These are phyloP conservation scores for Globisporangium megalacanthum DNA, from an alignment of 352 stramenopile genomes.

Conservation along the genomic window DNA sequence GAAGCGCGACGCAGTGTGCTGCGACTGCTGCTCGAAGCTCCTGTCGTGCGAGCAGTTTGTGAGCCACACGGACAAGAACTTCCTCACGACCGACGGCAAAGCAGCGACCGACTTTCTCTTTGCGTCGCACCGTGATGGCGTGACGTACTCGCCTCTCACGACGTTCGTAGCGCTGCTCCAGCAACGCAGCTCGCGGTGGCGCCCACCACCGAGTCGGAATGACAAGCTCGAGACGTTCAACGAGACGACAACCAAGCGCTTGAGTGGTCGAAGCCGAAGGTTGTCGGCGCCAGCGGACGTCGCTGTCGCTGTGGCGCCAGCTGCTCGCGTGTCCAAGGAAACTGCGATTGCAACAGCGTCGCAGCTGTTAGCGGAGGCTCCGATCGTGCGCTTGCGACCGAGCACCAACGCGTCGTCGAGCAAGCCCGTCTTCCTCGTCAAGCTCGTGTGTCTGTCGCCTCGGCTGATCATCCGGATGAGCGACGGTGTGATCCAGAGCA, in stretches of 20 bases:
- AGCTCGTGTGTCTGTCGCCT: slow-evolving; percentile 5
- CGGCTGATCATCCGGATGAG: slow-evolving; percentile 4
- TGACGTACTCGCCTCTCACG: neutral
- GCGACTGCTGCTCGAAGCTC: slow-evolving; percentile 8
- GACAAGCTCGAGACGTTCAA: too few relatives aligned
- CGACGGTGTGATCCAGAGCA: slow-evolving; percentile 6
- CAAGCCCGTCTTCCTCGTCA: slow-evolving; percentile 3
- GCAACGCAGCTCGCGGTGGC: neutral
- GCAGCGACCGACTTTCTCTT: slow-evolving; percentile 11
- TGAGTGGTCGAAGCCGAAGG: too few relatives aligned
- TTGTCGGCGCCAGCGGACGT: too few relatives aligned
- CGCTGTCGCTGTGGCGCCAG: too few relatives aligned
- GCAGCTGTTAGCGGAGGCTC: neutral
- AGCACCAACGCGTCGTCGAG: neutral
- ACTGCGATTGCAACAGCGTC: too few relatives aligned
- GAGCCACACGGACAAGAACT: slow-evolving; percentile 3
- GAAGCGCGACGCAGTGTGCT: neutral
- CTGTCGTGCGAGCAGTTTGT: slow-evolving; percentile 9
- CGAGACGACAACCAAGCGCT: neutral
- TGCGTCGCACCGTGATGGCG: slow-evolving; percentile 4
- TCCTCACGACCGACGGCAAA: neutral
- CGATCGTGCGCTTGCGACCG: neutral
- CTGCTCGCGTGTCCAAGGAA: too few relatives aligned
- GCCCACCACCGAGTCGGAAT: too few relatives aligned
- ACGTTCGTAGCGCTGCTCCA: slow-evolving; percentile 7